These are phyloP conservation scores for Leccinellum rugosiceps DNA, from an alignment of 768 basidiomycete species.

Conservation along the genomic window DNA sequence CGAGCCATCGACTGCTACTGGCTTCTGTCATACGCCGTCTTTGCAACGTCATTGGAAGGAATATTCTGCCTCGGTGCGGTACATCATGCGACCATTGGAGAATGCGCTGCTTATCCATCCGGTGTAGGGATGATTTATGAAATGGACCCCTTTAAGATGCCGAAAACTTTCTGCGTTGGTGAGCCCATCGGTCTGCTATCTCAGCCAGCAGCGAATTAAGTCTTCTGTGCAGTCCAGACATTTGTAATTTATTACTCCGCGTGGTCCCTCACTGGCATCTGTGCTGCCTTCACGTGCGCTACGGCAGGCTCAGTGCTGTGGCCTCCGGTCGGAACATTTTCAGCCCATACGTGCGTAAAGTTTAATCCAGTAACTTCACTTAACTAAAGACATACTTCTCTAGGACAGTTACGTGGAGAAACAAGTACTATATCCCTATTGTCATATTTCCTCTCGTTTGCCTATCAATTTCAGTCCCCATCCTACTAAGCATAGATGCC, in stretches of 20 bases:
- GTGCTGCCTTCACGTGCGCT: constrained; percentile 43
- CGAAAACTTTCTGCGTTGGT: constrained; percentile 56
- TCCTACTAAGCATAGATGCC: constrained; percentile 44
- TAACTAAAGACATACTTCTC: neutral
- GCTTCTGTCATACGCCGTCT: constrained; percentile 48
- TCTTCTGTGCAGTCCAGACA: constrained; percentile 19
- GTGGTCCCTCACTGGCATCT: constrained; percentile 44
- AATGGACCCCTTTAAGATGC: constrained; percentile 63
- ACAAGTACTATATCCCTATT: constrained; percentile 41
- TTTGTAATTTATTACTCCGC: constrained; percentile 39
- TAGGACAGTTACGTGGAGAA: constrained; percentile 52
- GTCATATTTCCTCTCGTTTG: constrained; percentile 48
- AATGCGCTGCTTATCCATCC: neutral
- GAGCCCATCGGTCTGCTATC: constrained; percentile 11
- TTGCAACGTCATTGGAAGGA: constrained; percentile 50
- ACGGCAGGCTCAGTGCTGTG: constrained; percentile 45
- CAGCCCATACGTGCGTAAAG: constrained; percentile 17
- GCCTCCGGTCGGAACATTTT: constrained; percentile 30
- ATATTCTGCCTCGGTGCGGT: constrained; percentile 57
- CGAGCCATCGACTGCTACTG: constrained; percentile 43
- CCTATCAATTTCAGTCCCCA: constrained; percentile 39
- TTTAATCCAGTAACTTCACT: neutral
- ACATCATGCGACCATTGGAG: neutral
- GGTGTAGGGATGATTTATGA: constrained; percentile 55
- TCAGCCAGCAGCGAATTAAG: constrained; percentile 5